Conservation (phyloP, 2,329 filamentous ascomycete genomes). For the Alternaria sp. region DNA sequence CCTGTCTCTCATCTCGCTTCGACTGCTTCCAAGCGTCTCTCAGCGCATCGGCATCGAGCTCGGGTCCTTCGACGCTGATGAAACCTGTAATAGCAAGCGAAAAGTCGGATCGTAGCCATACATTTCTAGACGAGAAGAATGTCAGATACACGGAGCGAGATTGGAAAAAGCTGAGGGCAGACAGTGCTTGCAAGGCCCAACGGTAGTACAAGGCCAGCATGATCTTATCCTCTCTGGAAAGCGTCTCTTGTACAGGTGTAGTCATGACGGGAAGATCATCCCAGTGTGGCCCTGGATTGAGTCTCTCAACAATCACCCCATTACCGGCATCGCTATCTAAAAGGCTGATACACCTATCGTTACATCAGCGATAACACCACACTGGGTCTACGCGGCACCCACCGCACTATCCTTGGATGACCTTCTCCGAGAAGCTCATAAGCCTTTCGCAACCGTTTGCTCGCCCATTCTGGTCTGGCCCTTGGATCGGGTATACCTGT, state of each 20-base stretch:
- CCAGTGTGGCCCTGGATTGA: slow-evolving; percentile 3
- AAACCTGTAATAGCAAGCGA: slow-evolving; percentile 19
- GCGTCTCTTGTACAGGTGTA: background rate
- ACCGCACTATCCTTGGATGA: background rate
- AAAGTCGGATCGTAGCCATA: slow-evolving; percentile 16
- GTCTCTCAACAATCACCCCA: slow-evolving; percentile 6
- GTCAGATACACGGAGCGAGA: slow-evolving; percentile 12
- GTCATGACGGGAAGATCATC: slow-evolving; percentile 9
- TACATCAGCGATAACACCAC: too few species aligned
- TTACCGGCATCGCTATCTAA: background rate
- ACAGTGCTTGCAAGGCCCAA: slow-evolving; percentile 18
- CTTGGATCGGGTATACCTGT: background rate
- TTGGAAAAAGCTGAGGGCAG: slow-evolving; percentile 10
- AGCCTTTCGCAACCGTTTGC: background rate
- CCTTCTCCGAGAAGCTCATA: background rate
- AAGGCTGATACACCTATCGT: background rate
- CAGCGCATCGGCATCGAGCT: background rate
- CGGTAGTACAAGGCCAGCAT: slow-evolving; percentile 19
- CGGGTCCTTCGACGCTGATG: background rate
- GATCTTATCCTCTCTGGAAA: slow-evolving; percentile 1
- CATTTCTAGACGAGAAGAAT: slow-evolving; percentile 6
- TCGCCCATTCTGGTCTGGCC: background rate
- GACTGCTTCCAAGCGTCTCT: background rate
- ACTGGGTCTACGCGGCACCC: too few species aligned
- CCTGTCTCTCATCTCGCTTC: background rate